Base-by-base conservation (phyloP, 345 rosid genomes). In the Sisymbrium altissimum region DNA sequence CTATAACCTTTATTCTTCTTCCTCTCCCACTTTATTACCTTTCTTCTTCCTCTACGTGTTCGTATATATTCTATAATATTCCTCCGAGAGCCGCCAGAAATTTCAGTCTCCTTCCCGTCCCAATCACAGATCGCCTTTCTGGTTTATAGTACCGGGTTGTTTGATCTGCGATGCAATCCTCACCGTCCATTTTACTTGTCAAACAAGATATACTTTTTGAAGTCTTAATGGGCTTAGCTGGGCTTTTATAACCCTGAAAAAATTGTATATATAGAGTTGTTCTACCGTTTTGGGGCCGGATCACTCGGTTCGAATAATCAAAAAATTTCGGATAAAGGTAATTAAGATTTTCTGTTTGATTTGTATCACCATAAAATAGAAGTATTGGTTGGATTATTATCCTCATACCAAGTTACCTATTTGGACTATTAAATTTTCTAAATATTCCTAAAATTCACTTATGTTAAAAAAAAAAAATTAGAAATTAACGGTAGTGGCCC, bases 171-270 rank as follows among this genome's bases (percentile, higher is more conserved):
- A 61, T 60, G 40, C 13, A 53, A 76, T 76, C 79, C 14, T 27
- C 35, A 27, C 79, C 79, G 79, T 76, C 43, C 58, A 45, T 62
- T 69, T 43, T 62, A 53, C 75, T 55, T 63, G 80, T 17, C 46
- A 13, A 13, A 23, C 75, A 76, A 44, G 75, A 69, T 55, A 25
- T 54, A 6, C 2, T 23, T 46, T n/a, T 45, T 27, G 0, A 15
- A 39, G 11, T 49, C 10, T 36, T 18, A 15, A n/a, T 59, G 73
- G 74, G 73, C 69, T 60, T 33, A 38, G 45, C 61, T 60, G 53
- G 61, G 62, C 68, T 58, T 46, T 4, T 50, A 14, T 12, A 15
- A 1, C 36, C 8, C 4, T 32, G 13, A 25, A 12, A 38, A 49
- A 12, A 8, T 27, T 27, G 40, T 23, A 1, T 38, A 35, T 32